Evolutionary conservation across 805 yeast genomes (phyloP).

Genomic region (Grigorovia humatica): DNA sequence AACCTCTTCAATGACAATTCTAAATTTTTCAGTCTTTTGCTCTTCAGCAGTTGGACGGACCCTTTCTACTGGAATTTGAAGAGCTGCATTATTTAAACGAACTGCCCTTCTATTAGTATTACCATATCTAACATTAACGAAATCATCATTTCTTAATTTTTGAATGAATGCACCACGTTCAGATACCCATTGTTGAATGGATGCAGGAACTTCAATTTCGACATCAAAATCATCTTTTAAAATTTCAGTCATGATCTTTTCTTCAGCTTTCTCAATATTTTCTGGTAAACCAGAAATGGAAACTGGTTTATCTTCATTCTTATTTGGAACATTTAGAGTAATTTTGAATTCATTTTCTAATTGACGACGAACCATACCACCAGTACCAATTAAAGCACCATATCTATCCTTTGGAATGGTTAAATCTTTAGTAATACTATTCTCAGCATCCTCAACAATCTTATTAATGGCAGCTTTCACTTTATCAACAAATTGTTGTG

Average conservation of each 20-base stretch:
- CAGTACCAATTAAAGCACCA: slow-evolving; percentile 68
- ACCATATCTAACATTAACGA: slow-evolving; percentile 53
- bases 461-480: slow-evolving; percentile 52
- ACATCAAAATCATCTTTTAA: slow-evolving; percentile 48
- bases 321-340: slow-evolving; percentile 55
- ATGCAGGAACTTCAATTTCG: slow-evolving; percentile 47
- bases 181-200: slow-evolving; percentile 48
- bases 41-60: slow-evolving; percentile 33
- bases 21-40: slow-evolving; percentile 26
- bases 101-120: slow-evolving; percentile 39
- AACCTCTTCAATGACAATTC: slow-evolving; percentile 38
- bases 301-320: slow-evolving; percentile 40
- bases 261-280: slow-evolving; percentile 51
- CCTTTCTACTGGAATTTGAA: slow-evolving; percentile 39
- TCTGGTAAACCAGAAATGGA: slow-evolving; percentile 58
- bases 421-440: slow-evolving; percentile 39
- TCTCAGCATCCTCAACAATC: slow-evolving; percentile 56
- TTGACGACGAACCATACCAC: slow-evolving; percentile 63
- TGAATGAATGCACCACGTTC: slow-evolving; percentile 58
- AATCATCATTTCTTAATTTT: slow-evolving; percentile 40
- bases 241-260: slow-evolving; percentile 43
- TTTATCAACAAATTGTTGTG: slow-evolving; percentile 58
- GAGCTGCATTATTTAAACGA: slow-evolving; percentile 35
- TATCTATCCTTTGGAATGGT: slow-evolving; percentile 66
- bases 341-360: slow-evolving; percentile 64